These are phyloP conservation scores for Tulasnella sp. DNA, from an alignment of 768 basidiomycete species.

Conservation along the genomic window DNA sequence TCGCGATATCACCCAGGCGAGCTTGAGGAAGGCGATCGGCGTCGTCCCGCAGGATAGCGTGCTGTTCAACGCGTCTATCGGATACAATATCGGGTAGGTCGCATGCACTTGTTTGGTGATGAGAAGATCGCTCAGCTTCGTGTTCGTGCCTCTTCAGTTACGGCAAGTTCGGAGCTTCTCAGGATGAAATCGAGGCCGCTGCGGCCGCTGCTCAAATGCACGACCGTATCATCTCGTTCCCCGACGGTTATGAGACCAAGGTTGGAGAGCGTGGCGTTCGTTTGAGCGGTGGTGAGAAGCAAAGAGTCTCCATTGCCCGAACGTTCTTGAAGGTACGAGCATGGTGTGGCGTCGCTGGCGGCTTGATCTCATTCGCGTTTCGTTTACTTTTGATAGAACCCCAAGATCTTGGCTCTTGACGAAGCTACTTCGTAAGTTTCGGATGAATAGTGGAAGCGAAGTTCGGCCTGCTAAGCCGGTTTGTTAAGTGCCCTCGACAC, in stretches of 20 bases:
- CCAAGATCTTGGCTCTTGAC: constrained; percentile 66
- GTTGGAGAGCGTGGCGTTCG: constrained; percentile 83
- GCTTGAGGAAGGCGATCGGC: constrained; percentile 69
- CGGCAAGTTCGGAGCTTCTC: constrained; percentile 58
- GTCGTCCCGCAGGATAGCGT: constrained; percentile 83
- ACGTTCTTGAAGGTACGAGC: constrained; percentile 61
- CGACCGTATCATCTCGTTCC: constrained; percentile 72
- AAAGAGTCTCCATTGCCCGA: constrained; percentile 77
- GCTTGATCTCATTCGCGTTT: not conserved
- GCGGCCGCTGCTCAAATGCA: constrained; percentile 81
- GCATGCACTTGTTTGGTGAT: not conserved
- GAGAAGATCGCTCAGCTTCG: not conserved
- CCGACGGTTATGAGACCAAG: constrained; percentile 73
- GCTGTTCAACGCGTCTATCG: constrained; percentile 58
- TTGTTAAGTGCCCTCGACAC: constrained; percentile 69
- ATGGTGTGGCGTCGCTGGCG: constrained; percentile 55
- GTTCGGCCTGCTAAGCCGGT: constrained; percentile 21
- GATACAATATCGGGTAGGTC: constrained; percentile 59
- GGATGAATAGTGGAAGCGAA: not conserved
- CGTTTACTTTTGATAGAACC: constrained; percentile 32
- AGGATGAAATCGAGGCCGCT: constrained; percentile 67
- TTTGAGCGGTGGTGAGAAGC: constrained; percentile 81
- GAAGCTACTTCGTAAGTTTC: constrained; percentile 54
- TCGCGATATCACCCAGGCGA: constrained; percentile 71
- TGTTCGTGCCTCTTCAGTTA: constrained; percentile 40